Conservation (phyloP, 2,329 filamentous ascomycete genomes). For the Colletotrichum chrysophilum region DNA sequence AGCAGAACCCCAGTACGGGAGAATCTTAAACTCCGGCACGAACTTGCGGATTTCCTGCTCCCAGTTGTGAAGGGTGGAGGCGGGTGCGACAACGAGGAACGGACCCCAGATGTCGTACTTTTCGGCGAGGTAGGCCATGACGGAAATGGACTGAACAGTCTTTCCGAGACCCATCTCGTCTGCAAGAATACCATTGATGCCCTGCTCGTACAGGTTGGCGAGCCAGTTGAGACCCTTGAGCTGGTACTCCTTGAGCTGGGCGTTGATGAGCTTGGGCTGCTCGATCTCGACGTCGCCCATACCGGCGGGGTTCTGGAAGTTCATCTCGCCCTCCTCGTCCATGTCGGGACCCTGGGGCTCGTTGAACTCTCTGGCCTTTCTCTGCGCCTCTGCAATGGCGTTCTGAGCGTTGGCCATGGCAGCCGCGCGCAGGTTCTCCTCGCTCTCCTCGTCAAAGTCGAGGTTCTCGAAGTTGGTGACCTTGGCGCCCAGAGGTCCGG, state of each 20-base stretch:
- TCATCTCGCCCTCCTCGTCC: conserved; percentile 96
- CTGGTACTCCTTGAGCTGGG: conserved; percentile 97
- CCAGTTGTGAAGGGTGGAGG: conserved; percentile 98
- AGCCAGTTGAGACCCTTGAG: conserved; percentile 99
- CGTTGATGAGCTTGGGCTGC: conserved; percentile 91
- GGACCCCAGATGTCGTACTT: conserved; percentile 98
- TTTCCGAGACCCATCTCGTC: conserved; percentile 99
- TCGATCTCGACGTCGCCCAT: conserved; percentile 93
- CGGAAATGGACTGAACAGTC: conserved; percentile 97
- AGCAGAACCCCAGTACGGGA: conserved; percentile 97
- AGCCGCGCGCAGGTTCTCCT: conserved; percentile 78
- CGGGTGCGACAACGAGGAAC: conserved; percentile 94
- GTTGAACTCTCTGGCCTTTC: conserved; percentile 93
- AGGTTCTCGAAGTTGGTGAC: conserved; percentile 94
- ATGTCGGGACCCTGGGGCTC: conserved; percentile 66
- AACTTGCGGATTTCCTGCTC: conserved; percentile 97
- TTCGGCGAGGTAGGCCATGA: conserved; percentile 98
- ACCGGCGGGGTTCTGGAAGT: conserved; percentile 98
- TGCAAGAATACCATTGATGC: conserved; percentile 98
- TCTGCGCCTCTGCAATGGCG: conserved; percentile 91
- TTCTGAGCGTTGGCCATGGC: conserved; percentile 96
- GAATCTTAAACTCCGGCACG: conserved; percentile 90
- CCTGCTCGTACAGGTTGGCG: conserved; percentile 98
- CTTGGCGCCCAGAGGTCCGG: conserved; percentile 65
- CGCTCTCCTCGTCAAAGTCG: conserved; percentile 95